Percentiles rank a stretch among this genome's conserved stretches.
phyloP scores from a whole-genome alignment of 805 yeast species.

The Teunomyces barrocoloradensis region DNA sequence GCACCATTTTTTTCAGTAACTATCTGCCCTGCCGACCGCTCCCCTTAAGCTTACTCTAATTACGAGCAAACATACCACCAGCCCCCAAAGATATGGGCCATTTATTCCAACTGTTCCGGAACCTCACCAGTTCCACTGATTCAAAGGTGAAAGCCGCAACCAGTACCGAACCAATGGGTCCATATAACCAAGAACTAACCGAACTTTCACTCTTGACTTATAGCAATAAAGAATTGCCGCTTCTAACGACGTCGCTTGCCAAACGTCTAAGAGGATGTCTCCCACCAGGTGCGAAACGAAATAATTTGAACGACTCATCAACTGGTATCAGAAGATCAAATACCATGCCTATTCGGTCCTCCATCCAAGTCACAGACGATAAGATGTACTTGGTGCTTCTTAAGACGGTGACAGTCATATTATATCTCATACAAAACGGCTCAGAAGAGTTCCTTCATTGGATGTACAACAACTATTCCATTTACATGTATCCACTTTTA shows the following conservation, averaged over 20 bases:
- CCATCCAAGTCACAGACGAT: not conserved
- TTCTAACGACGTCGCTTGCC: slow-evolving; percentile 37
- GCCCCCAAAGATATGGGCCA: slow-evolving; percentile 1
- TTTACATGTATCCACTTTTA: slow-evolving; percentile 17
- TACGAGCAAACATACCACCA: not conserved
- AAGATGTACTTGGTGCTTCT: slow-evolving; percentile 21
- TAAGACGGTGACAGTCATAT: slow-evolving; percentile 52
- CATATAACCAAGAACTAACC: slow-evolving; percentile 53
- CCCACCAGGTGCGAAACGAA: not conserved
- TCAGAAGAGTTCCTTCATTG: slow-evolving; percentile 49
- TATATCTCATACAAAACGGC: slow-evolving; percentile 53
- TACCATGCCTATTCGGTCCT: not conserved
- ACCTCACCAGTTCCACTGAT: slow-evolving; percentile 14
- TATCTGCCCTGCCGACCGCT: not conserved
- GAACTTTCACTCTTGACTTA: slow-evolving; percentile 49
- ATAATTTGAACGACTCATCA: not conserved
- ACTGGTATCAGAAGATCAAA: not conserved
- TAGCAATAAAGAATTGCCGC: slow-evolving; percentile 34
- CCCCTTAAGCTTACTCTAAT: not conserved
- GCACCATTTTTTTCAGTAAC: not conserved
- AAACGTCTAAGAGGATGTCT: slow-evolving; percentile 31
- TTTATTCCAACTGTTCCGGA: slow-evolving; percentile 6
- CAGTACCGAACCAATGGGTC: slow-evolving; percentile 52
- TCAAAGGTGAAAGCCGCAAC: slow-evolving; percentile 38
- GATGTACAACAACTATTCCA: slow-evolving; percentile 21